Evolutionary conservation across 768 basidiomycete species (phyloP).

Genomic region (Lactarius vividus): DNA sequence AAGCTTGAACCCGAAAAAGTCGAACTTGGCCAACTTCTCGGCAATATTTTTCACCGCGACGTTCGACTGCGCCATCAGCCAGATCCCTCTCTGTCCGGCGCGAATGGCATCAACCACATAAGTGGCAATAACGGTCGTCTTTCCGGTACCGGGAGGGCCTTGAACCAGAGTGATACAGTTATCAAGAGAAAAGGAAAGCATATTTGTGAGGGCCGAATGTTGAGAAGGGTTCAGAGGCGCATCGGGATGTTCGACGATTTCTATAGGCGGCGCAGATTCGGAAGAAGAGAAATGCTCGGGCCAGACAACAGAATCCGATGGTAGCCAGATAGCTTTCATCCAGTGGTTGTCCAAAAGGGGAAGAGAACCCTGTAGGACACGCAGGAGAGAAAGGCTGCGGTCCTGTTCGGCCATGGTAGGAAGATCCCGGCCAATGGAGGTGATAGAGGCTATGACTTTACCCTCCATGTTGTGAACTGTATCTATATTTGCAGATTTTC

Average conservation of each 20-base stretch:
- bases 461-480: slow-evolving; percentile 33
- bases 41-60: slow-evolving; percentile 90
- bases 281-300: slow-evolving; percentile 36
- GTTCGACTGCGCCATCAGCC: slow-evolving; percentile 84
- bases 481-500: slow-evolving; percentile 31
- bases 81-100: slow-evolving; percentile 46
- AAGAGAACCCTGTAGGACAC: slow-evolving; percentile 37
- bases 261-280: slow-evolving; percentile 26
- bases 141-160: slow-evolving; percentile 37
- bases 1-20: slow-evolving; percentile 57
- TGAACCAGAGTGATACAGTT: slow-evolving; percentile 38
- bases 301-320: slow-evolving; percentile 37
- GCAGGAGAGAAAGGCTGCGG: slow-evolving; percentile 35
- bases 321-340: slow-evolving; percentile 38
- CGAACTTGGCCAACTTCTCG: slow-evolving; percentile 62
- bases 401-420: slow-evolving; percentile 59
- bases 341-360: slow-evolving; percentile 38
- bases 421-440: slow-evolving; percentile 51
- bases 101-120: slow-evolving; percentile 33
- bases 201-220: slow-evolving; percentile 36
- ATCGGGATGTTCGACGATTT: slow-evolving; percentile 28
- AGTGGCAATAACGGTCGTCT: slow-evolving; percentile 37
- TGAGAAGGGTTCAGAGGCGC: slow-evolving; percentile 43
- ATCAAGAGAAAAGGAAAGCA: slow-evolving; percentile 39
- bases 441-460: slow-evolving; percentile 39